These are phyloP conservation scores for Lycium barbarum DNA, from an alignment of 257 asterid species.

Conservation along the genomic window DNA sequence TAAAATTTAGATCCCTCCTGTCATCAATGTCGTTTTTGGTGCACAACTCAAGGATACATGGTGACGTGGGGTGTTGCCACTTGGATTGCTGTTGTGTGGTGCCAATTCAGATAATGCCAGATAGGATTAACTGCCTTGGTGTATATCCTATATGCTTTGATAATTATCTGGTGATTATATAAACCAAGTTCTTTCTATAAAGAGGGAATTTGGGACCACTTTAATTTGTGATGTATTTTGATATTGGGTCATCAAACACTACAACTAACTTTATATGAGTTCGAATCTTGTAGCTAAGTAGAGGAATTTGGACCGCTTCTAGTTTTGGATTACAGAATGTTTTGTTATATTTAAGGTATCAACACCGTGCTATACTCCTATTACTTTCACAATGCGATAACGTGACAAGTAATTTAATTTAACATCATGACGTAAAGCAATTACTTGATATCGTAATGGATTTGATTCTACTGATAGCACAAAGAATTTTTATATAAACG, in stretches of 20 bases:
- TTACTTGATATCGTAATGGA: not conserved
- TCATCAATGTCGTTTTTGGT: constrained; percentile 6
- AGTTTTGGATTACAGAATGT: not conserved
- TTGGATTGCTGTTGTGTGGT: constrained; percentile 18
- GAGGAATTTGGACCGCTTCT: not conserved
- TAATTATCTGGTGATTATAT: not conserved
- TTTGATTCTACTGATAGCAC: too few species aligned
- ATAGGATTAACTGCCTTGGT: not conserved
- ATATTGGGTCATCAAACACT: not conserved
- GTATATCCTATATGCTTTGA: not conserved
- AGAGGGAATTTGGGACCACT: not conserved
- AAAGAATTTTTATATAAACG: not conserved
- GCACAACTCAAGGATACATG: not conserved
- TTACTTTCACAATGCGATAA: not conserved
- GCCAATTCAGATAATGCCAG: constrained; percentile 24
- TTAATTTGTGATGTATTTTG: not conserved
- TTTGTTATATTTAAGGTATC: not conserved
- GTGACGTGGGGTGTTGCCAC: constrained; percentile 34
- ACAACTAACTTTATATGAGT: not conserved
- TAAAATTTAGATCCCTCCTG: not conserved
- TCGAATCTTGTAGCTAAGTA: not conserved
- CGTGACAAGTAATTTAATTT: not conserved
- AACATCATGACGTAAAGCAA: not conserved
- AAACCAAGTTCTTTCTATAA: not conserved
- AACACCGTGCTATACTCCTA: not conserved